phyloP scores from a whole-genome alignment of 2,329 filamentous ascomycete species.

The Colletotrichum siamense region DNA sequence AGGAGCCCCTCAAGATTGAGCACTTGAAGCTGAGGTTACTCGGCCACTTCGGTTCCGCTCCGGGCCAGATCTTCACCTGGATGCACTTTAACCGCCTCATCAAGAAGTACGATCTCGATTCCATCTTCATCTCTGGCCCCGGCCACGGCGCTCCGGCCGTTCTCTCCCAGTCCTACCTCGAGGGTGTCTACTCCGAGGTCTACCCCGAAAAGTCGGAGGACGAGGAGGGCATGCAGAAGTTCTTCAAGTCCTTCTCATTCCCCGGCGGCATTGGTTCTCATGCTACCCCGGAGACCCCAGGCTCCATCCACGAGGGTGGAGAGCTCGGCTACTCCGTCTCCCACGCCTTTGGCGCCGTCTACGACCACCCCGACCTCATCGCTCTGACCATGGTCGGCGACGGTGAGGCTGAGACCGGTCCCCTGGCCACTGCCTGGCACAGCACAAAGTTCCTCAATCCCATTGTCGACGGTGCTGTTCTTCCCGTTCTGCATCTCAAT shows the following conservation, averaged over 20 bases:
- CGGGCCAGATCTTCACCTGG: slow-evolving; percentile 82
- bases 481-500: slow-evolving; percentile 80
- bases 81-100: slow-evolving; percentile 85
- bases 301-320: slow-evolving; percentile 79
- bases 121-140: slow-evolving; percentile 77
- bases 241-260: slow-evolving; percentile 87
- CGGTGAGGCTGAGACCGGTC: slow-evolving; percentile 82
- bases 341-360: slow-evolving; percentile 79
- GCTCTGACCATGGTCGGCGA: slow-evolving; percentile 81
- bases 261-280: slow-evolving; percentile 81
- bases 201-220: slow-evolving; percentile 77
- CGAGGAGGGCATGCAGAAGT: slow-evolving; percentile 71
- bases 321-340: slow-evolving; percentile 84
- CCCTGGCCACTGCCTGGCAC: slow-evolving; percentile 81
- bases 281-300: slow-evolving; percentile 79
- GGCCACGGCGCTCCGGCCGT: slow-evolving; percentile 81
- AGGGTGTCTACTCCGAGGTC: slow-evolving; percentile 79
- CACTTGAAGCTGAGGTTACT: slow-evolving; percentile 77
- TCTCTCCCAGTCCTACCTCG: slow-evolving; percentile 77
- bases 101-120: slow-evolving; percentile 78
- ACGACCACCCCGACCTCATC: slow-evolving; percentile 77
- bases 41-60: slow-evolving; percentile 80
- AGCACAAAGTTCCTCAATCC: slow-evolving; percentile 84
- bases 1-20: slow-evolving; percentile 70
- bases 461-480: slow-evolving; percentile 77